Evolutionary conservation across 2,329 filamentous ascomycete genomes (phyloP).

Genomic region (Coniochaeta prunicola): DNA sequence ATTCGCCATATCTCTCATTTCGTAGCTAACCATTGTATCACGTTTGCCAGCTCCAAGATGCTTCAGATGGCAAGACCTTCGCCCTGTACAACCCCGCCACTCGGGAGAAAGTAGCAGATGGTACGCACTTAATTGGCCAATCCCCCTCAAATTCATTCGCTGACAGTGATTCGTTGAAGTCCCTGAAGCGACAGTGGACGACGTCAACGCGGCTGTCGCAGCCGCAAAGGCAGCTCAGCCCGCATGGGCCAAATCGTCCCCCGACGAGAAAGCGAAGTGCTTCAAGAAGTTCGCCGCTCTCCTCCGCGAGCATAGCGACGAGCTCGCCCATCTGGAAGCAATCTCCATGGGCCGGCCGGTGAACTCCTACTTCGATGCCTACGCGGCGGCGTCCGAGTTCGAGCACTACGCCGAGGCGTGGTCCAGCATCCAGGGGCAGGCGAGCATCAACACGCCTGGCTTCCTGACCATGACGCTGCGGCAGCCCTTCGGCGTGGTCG

Average conservation of each 20-base stretch:
- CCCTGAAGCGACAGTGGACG: conserved; percentile 33
- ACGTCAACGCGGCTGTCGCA: conserved; percentile 34
- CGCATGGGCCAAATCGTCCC: conserved; percentile 33
- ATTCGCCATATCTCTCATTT: neutral
- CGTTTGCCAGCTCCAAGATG: conserved; percentile 29
- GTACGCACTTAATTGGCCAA: conserved; percentile 8
- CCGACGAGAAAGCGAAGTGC: conserved; percentile 28
- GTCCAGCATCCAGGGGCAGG: conserved; percentile 33
- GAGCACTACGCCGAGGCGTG: conserved; percentile 36
- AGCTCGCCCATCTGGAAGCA: conserved; percentile 37
- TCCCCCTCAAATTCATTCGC: neutral
- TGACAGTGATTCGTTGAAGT: conserved; percentile 17
- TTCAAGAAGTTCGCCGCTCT: conserved; percentile 38
- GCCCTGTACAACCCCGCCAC: conserved; percentile 34
- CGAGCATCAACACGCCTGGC: conserved; percentile 40
- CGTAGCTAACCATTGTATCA: neutral
- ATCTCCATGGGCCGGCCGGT: conserved; percentile 37
- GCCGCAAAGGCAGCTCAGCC: conserved; percentile 36
- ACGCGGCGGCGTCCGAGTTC: conserved; percentile 24
- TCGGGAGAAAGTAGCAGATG: conserved; percentile 27
- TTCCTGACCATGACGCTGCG: conserved; percentile 36
- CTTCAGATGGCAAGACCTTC: conserved; percentile 37
- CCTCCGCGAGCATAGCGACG: conserved; percentile 28
- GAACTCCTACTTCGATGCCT: conserved; percentile 27
- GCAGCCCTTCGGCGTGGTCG: conserved; percentile 45